A percentile compares a stretch with the other conserved stretches of the same genome.
phyloP scores from a whole-genome alignment of 345 rosid species.

The Aegle marmelos region DNA sequence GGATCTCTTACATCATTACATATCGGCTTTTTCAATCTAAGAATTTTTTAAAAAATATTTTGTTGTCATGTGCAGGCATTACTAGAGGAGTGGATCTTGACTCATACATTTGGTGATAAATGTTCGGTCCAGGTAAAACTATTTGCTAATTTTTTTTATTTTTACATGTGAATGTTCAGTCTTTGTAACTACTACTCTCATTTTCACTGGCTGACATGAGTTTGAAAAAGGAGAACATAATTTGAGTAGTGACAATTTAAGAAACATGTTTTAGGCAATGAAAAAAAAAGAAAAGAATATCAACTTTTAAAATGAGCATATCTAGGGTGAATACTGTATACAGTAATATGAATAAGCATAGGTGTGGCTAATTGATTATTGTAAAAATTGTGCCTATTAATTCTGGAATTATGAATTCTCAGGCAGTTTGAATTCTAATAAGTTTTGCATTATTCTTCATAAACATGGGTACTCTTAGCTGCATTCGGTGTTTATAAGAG shows the following conservation, averaged over 20 bases:
- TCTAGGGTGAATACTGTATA: neutral
- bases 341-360: neutral
- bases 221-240: neutral
- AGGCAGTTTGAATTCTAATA: neutral
- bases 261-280: neutral
- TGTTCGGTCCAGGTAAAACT: constrained; percentile 55
- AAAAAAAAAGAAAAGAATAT: neutral
- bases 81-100: constrained; percentile 87
- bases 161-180: neutral
- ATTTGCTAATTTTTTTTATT: neutral
- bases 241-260: neutral
- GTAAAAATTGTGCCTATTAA: neutral
- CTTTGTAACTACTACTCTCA: neutral
- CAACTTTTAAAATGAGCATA: neutral
- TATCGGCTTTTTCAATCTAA: constrained; percentile 6
- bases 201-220: constrained; percentile 3
- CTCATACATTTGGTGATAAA: constrained; percentile 58
- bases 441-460: neutral
- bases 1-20: neutral
- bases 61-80: constrained; percentile 54
- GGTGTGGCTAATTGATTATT: neutral
- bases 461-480: neutral
- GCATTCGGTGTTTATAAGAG: neutral
- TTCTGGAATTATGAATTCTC: neutral
- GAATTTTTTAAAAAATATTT: neutral